Evolutionary conservation across 1,284 basidiomycete species (phyloP), one percentile per base, ranked within the genome.

Genomic region (Ustilago esculenta): DNA sequence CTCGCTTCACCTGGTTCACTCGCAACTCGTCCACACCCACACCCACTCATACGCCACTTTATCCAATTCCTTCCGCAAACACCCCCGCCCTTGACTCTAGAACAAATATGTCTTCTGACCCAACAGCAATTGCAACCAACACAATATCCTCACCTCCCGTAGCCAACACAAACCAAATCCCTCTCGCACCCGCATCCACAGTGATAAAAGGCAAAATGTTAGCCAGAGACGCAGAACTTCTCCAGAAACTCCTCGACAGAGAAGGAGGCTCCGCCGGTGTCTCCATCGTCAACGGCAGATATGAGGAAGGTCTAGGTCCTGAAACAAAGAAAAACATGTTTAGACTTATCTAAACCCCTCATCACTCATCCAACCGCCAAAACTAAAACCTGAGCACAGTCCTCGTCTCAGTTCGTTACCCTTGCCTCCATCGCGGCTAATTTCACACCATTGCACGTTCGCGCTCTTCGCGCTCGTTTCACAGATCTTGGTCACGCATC

Each of bases 321-420:
- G 61, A 75, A 40, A 66, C 65, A 5, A 69, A 72, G 61, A 75
- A 72, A 35, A 72, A 75, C 39, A 66, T 75, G 69, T 75, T 75
- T 21, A 33, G 72, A 7, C 52, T 72, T n/a, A 75, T 75, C 25
- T 75, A 32, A 9, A n/a, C n/a, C n/a, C n/a, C n/a, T n/a, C n/a
- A n/a, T n/a, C n/a, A n/a, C n/a, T n/a, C n/a, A n/a, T n/a, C n/a
- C n/a, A n/a, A n/a, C n/a, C n/a, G n/a, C n/a, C n/a, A n/a, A n/a
- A n/a, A n/a, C n/a, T n/a, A n/a, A n/a, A n/a, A n/a, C n/a, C n/a
- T n/a, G n/a, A n/a, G n/a, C n/a, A n/a, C n/a, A n/a, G n/a, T n/a
- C n/a, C n/a, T n/a, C n/a, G n/a, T n/a, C n/a, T n/a, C n/a, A n/a
- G n/a, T n/a, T n/a, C n/a, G n/a, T n/a, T n/a, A n/a, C n/a, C n/a